phyloP scores from a whole-genome alignment of 495 filamentous ascomycete species.

The Daldinia decipiens region DNA sequence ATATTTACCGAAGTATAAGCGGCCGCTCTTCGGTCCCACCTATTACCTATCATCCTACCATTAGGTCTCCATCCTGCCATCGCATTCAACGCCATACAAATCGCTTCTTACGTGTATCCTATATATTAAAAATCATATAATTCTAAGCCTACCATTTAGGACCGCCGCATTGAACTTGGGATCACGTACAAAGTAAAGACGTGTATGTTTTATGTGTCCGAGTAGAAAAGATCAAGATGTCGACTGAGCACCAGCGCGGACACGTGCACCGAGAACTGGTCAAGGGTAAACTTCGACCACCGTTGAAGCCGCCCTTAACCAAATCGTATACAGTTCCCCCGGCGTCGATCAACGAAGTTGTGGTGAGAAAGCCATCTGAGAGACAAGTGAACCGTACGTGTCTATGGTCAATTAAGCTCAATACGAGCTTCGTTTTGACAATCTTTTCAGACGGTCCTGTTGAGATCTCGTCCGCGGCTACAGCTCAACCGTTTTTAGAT shows the following conservation, averaged over 20 bases:
- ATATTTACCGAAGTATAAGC: slow-evolving; percentile 29
- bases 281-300: slow-evolving; percentile 43
- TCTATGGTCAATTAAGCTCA: slow-evolving; percentile 16
- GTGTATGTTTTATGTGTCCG: background rate
- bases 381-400: slow-evolving; percentile 37
- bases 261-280: slow-evolving; percentile 32
- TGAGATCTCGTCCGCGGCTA: slow-evolving; percentile 50
- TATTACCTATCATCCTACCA: slow-evolving; percentile 7
- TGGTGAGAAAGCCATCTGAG: slow-evolving; percentile 39
- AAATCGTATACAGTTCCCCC: slow-evolving; percentile 51
- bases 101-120: slow-evolving; percentile 5
- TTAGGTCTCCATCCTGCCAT: background rate
- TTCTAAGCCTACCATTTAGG: slow-evolving; percentile 20
- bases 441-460: slow-evolving; percentile 28
- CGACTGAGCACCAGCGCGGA: slow-evolving; percentile 16
- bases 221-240: slow-evolving; percentile 9
- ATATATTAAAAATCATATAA: slow-evolving; percentile 15
- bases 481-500: slow-evolving; percentile 56
- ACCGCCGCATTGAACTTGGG: background rate
- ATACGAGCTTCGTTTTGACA: slow-evolving; percentile 23
- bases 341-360: slow-evolving; percentile 49
- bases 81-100: slow-evolving; percentile 20
- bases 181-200: slow-evolving; percentile 11
- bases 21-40: slow-evolving; percentile 25
- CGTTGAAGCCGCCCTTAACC: slow-evolving; percentile 28